Conservation (phyloP, 2,329 filamentous ascomycete species). For the Trichocomaceae sp. region DNA sequence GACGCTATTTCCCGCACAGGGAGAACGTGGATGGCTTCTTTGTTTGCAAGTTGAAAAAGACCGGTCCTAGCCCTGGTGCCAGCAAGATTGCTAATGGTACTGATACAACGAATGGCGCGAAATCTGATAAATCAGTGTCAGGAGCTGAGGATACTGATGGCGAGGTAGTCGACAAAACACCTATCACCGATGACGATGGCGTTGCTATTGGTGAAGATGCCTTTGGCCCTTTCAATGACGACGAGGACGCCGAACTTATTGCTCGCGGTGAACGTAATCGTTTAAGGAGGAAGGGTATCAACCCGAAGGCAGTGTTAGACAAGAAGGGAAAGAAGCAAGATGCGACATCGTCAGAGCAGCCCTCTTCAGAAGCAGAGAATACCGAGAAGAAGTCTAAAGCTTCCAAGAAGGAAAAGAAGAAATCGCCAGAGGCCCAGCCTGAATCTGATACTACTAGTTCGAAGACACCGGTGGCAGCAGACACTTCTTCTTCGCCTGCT, state of each 20-base stretch:
- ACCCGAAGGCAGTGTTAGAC: slow-evolving; percentile 55
- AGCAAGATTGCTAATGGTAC: slow-evolving; percentile 14
- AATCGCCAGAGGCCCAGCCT: slow-evolving; percentile 9
- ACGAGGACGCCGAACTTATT: slow-evolving; percentile 65
- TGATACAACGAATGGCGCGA: slow-evolving; percentile 18
- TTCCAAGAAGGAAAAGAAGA: slow-evolving; percentile 12
- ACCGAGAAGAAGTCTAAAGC: slow-evolving; percentile 9
- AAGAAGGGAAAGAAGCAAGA: slow-evolving; percentile 22
- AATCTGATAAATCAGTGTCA: slow-evolving; percentile 6
- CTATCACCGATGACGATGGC: slow-evolving; percentile 47
- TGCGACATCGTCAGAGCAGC: slow-evolving; percentile 8
- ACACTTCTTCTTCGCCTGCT: background rate
- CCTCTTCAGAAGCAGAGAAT: background rate
- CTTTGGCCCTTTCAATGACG: slow-evolving; percentile 70
- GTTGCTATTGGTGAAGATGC: slow-evolving; percentile 39
- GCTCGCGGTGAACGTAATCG: slow-evolving; percentile 66
- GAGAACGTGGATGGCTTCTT: slow-evolving; percentile 99
- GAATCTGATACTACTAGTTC: background rate
- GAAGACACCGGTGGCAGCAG: background rate
- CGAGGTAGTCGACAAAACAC: slow-evolving; percentile 60
- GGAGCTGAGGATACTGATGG: slow-evolving; percentile 29
- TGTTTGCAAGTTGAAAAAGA: slow-evolving; percentile 95
- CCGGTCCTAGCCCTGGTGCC: slow-evolving; percentile 59
- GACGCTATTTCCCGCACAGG: slow-evolving; percentile 81
- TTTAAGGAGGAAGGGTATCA: slow-evolving; percentile 66